Evolutionary conservation across 345 rosid genomes (phyloP).

Genomic region (Salix dunnii): DNA sequence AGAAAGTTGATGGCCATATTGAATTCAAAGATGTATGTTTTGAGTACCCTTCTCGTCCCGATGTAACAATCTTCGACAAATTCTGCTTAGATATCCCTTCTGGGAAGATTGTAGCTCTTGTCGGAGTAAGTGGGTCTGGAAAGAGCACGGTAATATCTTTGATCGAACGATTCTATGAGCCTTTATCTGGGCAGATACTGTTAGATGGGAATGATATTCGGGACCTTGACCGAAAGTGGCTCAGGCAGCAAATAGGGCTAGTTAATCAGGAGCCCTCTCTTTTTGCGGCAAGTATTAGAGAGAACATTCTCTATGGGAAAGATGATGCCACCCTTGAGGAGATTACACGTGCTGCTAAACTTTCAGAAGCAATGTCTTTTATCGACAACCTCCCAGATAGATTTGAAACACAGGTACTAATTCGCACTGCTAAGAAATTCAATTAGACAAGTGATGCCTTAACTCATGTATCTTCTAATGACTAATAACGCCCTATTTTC

Average conservation of each 20-base stretch:
- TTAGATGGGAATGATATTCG: constrained; percentile 61
- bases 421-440: background rate
- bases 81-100: constrained; percentile 58
- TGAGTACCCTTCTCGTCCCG: constrained; percentile 84
- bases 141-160: constrained; percentile 92
- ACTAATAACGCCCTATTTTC: background rate
- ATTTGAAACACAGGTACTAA: constrained; percentile 82
- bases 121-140: constrained; percentile 96
- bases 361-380: constrained; percentile 76
- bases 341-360: constrained; percentile 71
- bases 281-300: constrained; percentile 74
- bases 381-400: constrained; percentile 86
- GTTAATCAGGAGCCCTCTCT: constrained; percentile 97
- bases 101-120: constrained; percentile 88
- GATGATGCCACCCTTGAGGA: constrained; percentile 69
- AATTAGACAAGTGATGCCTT: no score
- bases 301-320: constrained; percentile 90
- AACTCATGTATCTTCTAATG: background rate
- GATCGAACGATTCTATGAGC: constrained; percentile 92
- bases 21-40: constrained; percentile 68
- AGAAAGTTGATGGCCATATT: constrained; percentile 69
- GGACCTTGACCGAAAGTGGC: constrained; percentile 78
- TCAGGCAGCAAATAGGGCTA: constrained; percentile 76
- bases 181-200: constrained; percentile 54
- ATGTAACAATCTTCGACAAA: constrained; percentile 57